Evolutionary conservation across 495 filamentous ascomycete species (phyloP).

Genomic region (Hypoxylon intermedium): DNA sequence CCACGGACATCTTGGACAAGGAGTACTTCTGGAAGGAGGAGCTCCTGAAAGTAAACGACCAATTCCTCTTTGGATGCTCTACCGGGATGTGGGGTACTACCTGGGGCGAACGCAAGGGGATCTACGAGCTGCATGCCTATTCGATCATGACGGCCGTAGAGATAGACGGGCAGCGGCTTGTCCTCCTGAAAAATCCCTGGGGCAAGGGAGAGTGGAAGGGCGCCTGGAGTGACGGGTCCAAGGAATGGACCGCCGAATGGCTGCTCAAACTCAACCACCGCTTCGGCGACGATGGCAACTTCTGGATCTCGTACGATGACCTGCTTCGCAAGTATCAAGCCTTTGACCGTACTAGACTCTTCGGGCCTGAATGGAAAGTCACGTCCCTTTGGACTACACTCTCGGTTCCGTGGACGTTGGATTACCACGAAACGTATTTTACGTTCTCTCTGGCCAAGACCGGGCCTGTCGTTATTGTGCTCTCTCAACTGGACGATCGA

Average conservation of each 20-base stretch:
- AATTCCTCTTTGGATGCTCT: slow-evolving; percentile 86
- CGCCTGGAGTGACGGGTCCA: slow-evolving; percentile 86
- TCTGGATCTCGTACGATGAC: slow-evolving; percentile 77
- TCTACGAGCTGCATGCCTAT: slow-evolving; percentile 84
- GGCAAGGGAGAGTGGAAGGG: slow-evolving; percentile 83
- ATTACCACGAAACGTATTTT: slow-evolving; percentile 87
- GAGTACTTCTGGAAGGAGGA: slow-evolving; percentile 89
- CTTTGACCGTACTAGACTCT: slow-evolving; percentile 88
- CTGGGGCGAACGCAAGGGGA: slow-evolving; percentile 71
- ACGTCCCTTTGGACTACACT: slow-evolving; percentile 85
- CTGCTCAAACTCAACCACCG: slow-evolving; percentile 77
- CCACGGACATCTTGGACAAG: slow-evolving; percentile 84
- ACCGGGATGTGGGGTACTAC: slow-evolving; percentile 69
- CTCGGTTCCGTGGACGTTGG: slow-evolving; percentile 82
- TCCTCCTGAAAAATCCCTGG: slow-evolving; percentile 89
- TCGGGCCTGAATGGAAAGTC: slow-evolving; percentile 82
- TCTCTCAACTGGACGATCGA: slow-evolving; percentile 83
- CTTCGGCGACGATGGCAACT: slow-evolving; percentile 87
- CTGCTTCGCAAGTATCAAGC: slow-evolving; percentile 81
- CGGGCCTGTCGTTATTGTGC: slow-evolving; percentile 76
- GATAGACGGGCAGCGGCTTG: slow-evolving; percentile 73
- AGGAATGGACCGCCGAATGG: slow-evolving; percentile 92
- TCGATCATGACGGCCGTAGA: slow-evolving; percentile 85
- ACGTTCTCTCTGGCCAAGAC: slow-evolving; percentile 68
- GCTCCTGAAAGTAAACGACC: slow-evolving; percentile 81